Conservation (phyloP, 2,329 filamentous ascomycete species). For the Penicillium paneum region DNA sequence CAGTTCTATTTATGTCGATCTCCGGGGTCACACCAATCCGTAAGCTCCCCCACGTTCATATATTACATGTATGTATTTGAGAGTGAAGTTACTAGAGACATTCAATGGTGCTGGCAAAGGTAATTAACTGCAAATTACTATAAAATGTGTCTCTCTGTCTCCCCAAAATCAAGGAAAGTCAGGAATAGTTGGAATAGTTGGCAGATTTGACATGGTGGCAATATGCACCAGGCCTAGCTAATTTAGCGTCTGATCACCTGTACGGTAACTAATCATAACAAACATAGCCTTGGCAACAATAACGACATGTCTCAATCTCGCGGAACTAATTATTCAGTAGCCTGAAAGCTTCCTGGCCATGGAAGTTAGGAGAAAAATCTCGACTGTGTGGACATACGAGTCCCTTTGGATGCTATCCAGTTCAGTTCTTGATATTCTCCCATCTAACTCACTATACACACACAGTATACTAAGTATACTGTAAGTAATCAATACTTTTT, state of each 20-base stretch:
- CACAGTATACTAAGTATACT: too few species aligned
- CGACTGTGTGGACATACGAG: slow-evolving; percentile 20
- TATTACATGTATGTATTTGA: not conserved
- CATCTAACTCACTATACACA: not conserved
- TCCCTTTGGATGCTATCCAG: not conserved
- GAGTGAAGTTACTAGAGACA: not conserved
- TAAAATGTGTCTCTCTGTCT: not conserved
- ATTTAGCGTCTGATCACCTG: slow-evolving; percentile 1
- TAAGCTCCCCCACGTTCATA: slow-evolving; percentile 2
- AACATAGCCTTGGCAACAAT: not conserved
- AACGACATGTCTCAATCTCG: not conserved
- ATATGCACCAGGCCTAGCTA: slow-evolving; percentile 3
- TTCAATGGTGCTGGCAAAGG: not conserved
- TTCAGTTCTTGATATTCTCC: not conserved
- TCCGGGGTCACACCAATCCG: slow-evolving; percentile 18
- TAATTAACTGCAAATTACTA: not conserved
- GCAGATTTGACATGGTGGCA: not conserved
- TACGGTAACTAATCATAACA: not conserved
- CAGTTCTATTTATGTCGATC: slow-evolving; percentile 15
- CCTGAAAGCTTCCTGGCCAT: slow-evolving; percentile 1
- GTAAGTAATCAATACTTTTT: not conserved
- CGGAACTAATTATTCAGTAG: not conserved
- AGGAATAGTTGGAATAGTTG: not conserved
- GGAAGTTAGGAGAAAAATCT: not conserved
- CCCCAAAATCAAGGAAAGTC: not conserved